Base-by-base conservation (phyloP, 2,329 filamentous ascomycete species). In the Phaeoacremonium minimum region DNA sequence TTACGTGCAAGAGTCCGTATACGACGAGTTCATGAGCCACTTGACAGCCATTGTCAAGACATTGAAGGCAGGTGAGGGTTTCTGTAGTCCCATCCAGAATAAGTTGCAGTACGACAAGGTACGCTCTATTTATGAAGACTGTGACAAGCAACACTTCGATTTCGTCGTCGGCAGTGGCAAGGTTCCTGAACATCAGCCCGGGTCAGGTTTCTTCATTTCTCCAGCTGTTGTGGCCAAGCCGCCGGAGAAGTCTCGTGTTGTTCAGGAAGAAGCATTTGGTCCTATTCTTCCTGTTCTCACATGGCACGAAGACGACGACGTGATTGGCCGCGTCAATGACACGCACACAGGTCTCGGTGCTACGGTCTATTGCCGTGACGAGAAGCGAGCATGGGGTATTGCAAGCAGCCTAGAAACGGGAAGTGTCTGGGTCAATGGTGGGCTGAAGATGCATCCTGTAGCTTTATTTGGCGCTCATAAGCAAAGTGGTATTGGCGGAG, bases 161-260 rank as follows among this genome's bases (percentile, higher is more conserved):
- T 56, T 70, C 14, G 67, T 62, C 0, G 41, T 66, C 15, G 69
- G 66, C 12, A 69, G 71, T 33, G 50, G 54, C 11, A 50, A 60
- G 15, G 32, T 40, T 38, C 9, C 41, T 56, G 4, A 57, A 58
- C 50, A 68, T 5, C 7, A 32, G 12, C 26, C 31, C 38, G 19
- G 9, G 30, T 30, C 28, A 41, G 78, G 75, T 3, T 80, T 72
- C 54, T 75, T 74, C 43, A 60, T 81, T 38, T 55, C 67, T 4
- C 77, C 78, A 0, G 73, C 73, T n/a, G 72, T 83, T 38, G 66
- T 82, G 39, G 70, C 79, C 35, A 74, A 76, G 46, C 77, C 77
- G 1, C 67, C 73, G 0, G 72, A 78, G 28, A 56, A 68, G 28
- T 71, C 75, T 0, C 61, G 65, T 1, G 70, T 83, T 28, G 74